phyloP scores from a whole-genome alignment of 257 asterid species.

The Salvia hispanica region DNA sequence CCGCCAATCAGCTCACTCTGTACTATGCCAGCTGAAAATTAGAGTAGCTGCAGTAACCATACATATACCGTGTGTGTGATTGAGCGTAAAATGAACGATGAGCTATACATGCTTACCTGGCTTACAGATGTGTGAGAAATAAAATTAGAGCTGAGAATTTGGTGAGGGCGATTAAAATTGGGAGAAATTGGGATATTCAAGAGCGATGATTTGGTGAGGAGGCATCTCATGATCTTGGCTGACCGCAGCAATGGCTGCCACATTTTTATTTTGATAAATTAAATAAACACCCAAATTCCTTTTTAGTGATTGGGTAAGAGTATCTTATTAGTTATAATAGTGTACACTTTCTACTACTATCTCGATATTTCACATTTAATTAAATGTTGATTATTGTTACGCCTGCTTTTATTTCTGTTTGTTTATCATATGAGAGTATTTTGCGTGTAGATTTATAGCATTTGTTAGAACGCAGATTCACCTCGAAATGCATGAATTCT shows the following conservation, averaged over 20 bases:
- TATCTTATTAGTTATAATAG: no score
- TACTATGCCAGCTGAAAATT: slow-evolving; percentile 1
- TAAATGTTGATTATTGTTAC: no score
- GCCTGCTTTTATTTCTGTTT: no score
- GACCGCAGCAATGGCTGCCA: slow-evolving; percentile 44
- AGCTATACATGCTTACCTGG: not conserved
- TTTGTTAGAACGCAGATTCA: no score
- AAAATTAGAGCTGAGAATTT: slow-evolving; percentile 24
- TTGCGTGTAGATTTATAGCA: no score
- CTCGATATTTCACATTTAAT: no score
- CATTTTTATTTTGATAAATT: slow-evolving; percentile 30
- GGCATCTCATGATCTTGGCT: slow-evolving; percentile 58
- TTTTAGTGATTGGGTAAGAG: no score
- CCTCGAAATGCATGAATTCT: no score
- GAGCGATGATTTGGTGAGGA: slow-evolving; percentile 41
- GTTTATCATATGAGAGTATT: no score
- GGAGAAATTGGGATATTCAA: slow-evolving; percentile 28
- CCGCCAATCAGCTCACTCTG: slow-evolving; percentile 21
- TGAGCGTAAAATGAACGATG: not conserved
- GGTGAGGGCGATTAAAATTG: slow-evolving; percentile 25
- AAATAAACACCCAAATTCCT: slow-evolving; percentile 1
- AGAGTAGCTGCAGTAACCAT: not conserved
- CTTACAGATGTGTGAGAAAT: slow-evolving; percentile 22
- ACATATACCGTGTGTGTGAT: not conserved
- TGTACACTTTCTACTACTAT: no score